Evolutionary conservation across 225 moss, liverwort and hornwort genomes (phyloP).

Genomic region (Lunularia cruciata): DNA sequence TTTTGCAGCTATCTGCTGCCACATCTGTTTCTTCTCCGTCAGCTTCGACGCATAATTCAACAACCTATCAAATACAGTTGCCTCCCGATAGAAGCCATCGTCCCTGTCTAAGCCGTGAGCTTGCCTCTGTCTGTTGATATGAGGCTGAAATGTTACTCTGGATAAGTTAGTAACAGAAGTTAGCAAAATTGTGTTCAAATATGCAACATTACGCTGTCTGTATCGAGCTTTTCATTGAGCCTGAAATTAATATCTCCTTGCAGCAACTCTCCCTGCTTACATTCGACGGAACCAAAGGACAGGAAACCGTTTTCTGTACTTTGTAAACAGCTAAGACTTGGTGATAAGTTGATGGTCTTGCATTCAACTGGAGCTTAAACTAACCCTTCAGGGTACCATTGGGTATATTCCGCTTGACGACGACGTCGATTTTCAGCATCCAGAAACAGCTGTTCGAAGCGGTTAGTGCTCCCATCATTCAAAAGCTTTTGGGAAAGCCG

Average conservation of each 20-base stretch:
- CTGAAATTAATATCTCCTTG: background rate
- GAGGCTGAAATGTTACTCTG: constrained; percentile 84
- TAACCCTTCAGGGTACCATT: constrained; percentile 97
- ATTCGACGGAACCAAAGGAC: background rate
- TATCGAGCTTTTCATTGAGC: background rate
- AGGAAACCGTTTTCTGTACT: too few relatives aligned
- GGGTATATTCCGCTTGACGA: constrained; percentile 81
- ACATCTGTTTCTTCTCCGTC: constrained; percentile 74
- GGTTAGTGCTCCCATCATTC: constrained; percentile 47
- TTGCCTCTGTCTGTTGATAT: constrained; percentile 62
- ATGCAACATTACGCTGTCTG: background rate
- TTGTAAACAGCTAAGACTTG: too few relatives aligned
- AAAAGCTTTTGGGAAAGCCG: constrained; percentile 36
- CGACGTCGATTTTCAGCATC: constrained; percentile 81
- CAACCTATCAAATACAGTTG: constrained; percentile 79
- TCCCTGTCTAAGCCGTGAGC: constrained; percentile 41
- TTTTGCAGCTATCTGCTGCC: constrained; percentile 54
- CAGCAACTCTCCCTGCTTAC: background rate
- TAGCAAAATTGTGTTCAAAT: constrained; percentile 3
- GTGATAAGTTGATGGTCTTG: too few relatives aligned
- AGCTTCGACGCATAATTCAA: constrained; percentile 80
- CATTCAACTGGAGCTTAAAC: constrained; percentile 24
- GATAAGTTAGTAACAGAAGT: constrained; percentile 25
- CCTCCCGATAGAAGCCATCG: constrained; percentile 61
- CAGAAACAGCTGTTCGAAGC: constrained; percentile 88